A percentile compares a stretch with the other conserved stretches of the same genome.
Evolutionary conservation across 1,284 basidiomycete species (phyloP).

Genomic region (Rhodofomes roseus): DNA sequence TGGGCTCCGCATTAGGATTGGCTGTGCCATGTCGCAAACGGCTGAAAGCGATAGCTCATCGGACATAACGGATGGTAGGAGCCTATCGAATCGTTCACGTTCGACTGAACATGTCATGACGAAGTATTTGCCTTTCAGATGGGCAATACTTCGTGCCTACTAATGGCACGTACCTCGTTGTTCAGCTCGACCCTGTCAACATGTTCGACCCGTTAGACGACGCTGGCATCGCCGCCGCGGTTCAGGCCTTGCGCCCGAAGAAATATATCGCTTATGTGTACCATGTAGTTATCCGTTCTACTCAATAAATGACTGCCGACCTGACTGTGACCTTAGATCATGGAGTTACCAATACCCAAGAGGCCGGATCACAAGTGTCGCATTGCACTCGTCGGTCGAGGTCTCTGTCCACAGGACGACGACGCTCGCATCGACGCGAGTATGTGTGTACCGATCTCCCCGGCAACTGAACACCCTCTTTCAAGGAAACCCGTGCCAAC

Average conservation of each 20-base stretch:
- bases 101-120: too few relatives aligned
- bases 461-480: background rate
- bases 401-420: background rate
- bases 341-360: background rate
- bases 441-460: slow-evolving; percentile 1
- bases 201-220: background rate
- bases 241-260: background rate
- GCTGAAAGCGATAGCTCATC: too few relatives aligned
- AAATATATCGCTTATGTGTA: background rate
- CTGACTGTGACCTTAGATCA: background rate
- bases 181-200: background rate
- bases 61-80: too few relatives aligned
- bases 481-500: background rate
- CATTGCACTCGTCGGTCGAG: background rate
- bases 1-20: too few relatives aligned
- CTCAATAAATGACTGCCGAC: background rate
- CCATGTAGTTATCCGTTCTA: background rate
- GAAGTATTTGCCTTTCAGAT: background rate
- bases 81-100: too few relatives aligned
- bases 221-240: background rate
- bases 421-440: background rate
- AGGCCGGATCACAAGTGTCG: background rate
- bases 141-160: background rate
- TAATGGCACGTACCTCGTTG: background rate
- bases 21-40: too few relatives aligned